Evolutionary conservation across 1,139 yeast species (phyloP), one percentile per base, ranked within the genome.

Genomic region (Taphrina sp.): DNA sequence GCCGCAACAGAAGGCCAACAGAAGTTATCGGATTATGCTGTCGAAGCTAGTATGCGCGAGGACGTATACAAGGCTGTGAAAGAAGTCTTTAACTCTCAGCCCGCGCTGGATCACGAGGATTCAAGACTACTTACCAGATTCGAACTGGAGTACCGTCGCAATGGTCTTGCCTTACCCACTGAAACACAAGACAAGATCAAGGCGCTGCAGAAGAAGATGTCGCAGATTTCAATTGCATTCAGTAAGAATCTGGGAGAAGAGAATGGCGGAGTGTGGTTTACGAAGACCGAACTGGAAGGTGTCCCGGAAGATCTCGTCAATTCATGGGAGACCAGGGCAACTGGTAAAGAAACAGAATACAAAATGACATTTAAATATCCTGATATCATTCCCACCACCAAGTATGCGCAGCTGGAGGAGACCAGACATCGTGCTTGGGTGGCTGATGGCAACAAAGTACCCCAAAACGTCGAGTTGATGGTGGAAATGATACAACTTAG

Each of bases 291-390:
- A 66, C 74, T 87, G 43, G 79, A 74, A 4, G 95, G 95, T 35
- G 83, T 87, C 38, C 90, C 95, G 3, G 75, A 76, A 41, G 80
- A 80, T 60, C 78, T 79, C 1, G 84, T 82, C 64, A 82, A 79
- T 57, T 3, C 41, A 2, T 42, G 52, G 57, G 35, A 19, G 20
- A 17, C 26, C 7, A 69, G 70, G 59, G 70, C 67, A 37, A 77
- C 72, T 12, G 72, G 68, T 10, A 81, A 76, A 12, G 23, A 20
- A 7, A n/a, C 3, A 5, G 77, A 76, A 64, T 76, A 71, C 65
- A 83, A 82, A 66, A 82, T 87, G 74, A 83, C 94, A 2, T 86
- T 78, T 73, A 85, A 86, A 67, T 84, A 85, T 65, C 92, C 95
- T 3, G 95, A 86, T 65, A 71, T 83, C 53, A 72, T 82, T 62